phyloP scores from a whole-genome alignment of 108 stramenopile species.

The Nitzschia sp. region DNA sequence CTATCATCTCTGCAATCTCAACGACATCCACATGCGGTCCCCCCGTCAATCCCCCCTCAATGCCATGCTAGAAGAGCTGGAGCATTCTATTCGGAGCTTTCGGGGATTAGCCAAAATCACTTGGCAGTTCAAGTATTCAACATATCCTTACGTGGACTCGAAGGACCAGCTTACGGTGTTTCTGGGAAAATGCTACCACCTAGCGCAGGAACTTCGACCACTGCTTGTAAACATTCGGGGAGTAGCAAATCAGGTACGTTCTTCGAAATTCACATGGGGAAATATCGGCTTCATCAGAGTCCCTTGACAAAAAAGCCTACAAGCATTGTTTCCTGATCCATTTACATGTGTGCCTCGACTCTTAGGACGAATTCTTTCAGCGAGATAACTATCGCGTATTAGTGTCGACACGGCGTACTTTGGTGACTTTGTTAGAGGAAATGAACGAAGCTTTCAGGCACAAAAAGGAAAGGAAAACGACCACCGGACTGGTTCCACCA shows the following conservation, averaged over 20 bases:
- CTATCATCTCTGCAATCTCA: slow-evolving; percentile 75
- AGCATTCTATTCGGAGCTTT: slow-evolving; percentile 12
- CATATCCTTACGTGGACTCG: slow-evolving; percentile 60
- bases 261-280: too few relatives aligned
- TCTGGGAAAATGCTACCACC: slow-evolving; percentile 71
- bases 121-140: slow-evolving; percentile 74
- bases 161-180: slow-evolving; percentile 61
- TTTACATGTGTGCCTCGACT: too few relatives aligned
- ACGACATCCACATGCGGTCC: slow-evolving; percentile 71
- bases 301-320: too few relatives aligned
- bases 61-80: slow-evolving; percentile 31
- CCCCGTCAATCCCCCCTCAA: slow-evolving; percentile 49
- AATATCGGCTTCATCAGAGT: too few relatives aligned
- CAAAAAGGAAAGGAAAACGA: slow-evolving; percentile 11
- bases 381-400: slow-evolving; percentile 72
- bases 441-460: slow-evolving; percentile 43
- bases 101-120: slow-evolving; percentile 60
- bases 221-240: slow-evolving; percentile 73
- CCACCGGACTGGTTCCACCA: slow-evolving; percentile 27
- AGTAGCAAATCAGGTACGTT: slow-evolving; percentile 70
- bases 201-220: slow-evolving; percentile 72
- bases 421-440: slow-evolving; percentile 69
- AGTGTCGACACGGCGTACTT: slow-evolving; percentile 66
- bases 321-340: too few relatives aligned
- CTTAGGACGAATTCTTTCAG: slow-evolving; percentile 83